A percentile compares a stretch with the other conserved stretches of the same genome.
These are phyloP conservation scores for Dionaea muscipula DNA, from an alignment of 179 eudicot species.

Conservation along the genomic window DNA sequence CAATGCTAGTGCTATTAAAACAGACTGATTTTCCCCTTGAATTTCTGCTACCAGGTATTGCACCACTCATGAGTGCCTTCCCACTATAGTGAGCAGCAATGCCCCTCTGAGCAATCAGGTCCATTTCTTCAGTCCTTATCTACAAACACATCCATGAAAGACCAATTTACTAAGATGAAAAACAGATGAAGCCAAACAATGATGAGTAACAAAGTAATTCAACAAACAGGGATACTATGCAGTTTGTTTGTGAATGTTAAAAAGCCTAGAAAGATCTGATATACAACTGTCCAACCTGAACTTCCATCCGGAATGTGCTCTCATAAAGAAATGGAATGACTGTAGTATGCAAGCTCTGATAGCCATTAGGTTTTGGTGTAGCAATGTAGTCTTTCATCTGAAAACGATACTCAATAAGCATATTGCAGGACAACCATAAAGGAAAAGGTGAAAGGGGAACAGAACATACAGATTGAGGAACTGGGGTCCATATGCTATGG, in stretches of 20 bases:
- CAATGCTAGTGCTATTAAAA: slow-evolving; percentile 57
- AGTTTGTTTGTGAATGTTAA: neutral
- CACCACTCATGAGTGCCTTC: slow-evolving; percentile 43
- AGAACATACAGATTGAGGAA: slow-evolving; percentile 77
- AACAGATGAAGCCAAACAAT: neutral
- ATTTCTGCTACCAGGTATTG: slow-evolving; percentile 31
- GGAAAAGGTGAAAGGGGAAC: slow-evolving; percentile 3
- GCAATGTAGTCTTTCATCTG: slow-evolving; percentile 98
- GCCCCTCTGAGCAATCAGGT: slow-evolving; percentile 89
- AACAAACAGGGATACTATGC: neutral
- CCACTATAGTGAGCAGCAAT: slow-evolving; percentile 97
- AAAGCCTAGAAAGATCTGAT: neutral
- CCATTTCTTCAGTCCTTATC: slow-evolving; percentile 99
- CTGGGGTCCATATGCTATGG: slow-evolving; percentile 91
- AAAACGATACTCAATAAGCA: slow-evolving; percentile 10
- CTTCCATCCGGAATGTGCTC: slow-evolving; percentile 94
- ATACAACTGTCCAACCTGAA: slow-evolving; percentile 49
- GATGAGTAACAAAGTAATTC: too few species aligned
- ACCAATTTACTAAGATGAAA: neutral
- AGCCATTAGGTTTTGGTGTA: slow-evolving; percentile 93
- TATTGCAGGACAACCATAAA: neutral
- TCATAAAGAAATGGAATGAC: slow-evolving; percentile 96
- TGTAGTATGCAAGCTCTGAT: slow-evolving; percentile 94
- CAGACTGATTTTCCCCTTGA: slow-evolving; percentile 53
- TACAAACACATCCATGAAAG: slow-evolving; percentile 13